These are phyloP conservation scores for Pharus latifolius DNA, from an alignment of 176 grass and related monocot genomes.

Conservation along the genomic window DNA sequence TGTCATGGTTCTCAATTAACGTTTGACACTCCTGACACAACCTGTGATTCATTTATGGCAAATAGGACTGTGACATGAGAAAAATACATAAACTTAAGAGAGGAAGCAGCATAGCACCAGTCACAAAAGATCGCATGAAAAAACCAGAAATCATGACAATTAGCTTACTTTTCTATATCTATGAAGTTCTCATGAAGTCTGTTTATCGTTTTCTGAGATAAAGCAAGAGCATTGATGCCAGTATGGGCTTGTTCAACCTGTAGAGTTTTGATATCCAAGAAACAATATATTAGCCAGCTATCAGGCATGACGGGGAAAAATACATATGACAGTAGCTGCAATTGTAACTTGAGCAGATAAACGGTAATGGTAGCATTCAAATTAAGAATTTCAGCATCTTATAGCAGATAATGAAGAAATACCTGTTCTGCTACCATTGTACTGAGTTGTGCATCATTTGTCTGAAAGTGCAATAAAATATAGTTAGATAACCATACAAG, in stretches of 20 bases:
- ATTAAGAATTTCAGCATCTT: background rate
- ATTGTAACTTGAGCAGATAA: background rate
- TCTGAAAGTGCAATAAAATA: conserved; percentile 45
- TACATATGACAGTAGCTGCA: background rate
- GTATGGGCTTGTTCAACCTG: conserved; percentile 92
- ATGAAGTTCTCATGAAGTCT: conserved; percentile 86
- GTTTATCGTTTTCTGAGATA: conserved; percentile 94
- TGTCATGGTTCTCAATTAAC: conserved; percentile 98
- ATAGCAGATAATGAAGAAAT: conserved; percentile 14
- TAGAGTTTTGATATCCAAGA: conserved; percentile 2
- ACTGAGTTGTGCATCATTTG: conserved; percentile 98
- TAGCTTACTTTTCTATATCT: conserved; percentile 84
- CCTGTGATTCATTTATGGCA: conserved; percentile 37
- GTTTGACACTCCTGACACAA: conserved; percentile 97
- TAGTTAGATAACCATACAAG: conserved; percentile 24
- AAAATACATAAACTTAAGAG: background rate
- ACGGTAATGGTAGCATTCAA: background rate
- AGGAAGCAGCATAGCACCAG: conserved; percentile 10
- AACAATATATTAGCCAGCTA: background rate
- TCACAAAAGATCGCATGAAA: conserved; percentile 11
- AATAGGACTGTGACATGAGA: conserved; percentile 14
- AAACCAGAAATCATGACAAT: background rate
- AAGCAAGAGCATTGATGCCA: conserved; percentile 78
- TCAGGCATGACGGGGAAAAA: background rate
- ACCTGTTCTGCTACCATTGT: conserved; percentile 99